A percentile compares a stretch with the other conserved stretches of the same genome.
These are phyloP conservation scores for Bassia scoparia DNA, from an alignment of 148 eudicot genomes.

Conservation along the genomic window DNA sequence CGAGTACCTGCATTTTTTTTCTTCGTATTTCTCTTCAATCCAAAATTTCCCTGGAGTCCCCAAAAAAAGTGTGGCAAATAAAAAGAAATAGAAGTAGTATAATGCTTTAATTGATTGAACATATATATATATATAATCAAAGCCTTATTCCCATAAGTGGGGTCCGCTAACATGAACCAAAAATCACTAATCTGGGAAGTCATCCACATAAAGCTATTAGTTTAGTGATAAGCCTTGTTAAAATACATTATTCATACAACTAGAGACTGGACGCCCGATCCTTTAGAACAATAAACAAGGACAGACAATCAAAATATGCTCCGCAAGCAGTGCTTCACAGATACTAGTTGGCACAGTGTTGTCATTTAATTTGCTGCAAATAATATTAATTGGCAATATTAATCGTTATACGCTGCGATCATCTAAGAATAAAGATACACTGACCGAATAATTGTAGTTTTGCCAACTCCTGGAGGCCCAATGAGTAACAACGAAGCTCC, in stretches of 20 bases:
- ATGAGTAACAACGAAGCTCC: constrained; percentile 93
- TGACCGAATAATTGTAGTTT: constrained; percentile 93
- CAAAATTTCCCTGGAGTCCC: no score
- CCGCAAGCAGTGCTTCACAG: not conserved
- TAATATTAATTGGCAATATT: not conserved
- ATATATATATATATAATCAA: no score
- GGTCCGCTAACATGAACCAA: no score
- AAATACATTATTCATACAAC: not conserved
- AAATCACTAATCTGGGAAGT: no score
- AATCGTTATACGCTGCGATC: not conserved
- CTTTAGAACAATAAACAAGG: not conserved
- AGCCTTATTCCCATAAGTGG: no score
- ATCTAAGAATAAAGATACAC: not conserved
- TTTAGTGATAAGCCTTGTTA: not conserved
- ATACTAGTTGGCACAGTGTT: not conserved
- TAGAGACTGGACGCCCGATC: not conserved
- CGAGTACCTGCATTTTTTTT: no score
- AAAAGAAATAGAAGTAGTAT: no score
- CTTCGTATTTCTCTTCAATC: no score
- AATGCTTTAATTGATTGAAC: no score
- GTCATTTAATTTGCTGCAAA: not conserved
- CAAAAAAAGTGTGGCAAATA: no score
- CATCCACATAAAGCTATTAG: not conserved
- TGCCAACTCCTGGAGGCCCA: constrained; percentile 99
- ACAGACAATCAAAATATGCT: not conserved